Conservation (phyloP, 164 flowering plant genomes). For the Liquidambar formosana region DNA sequence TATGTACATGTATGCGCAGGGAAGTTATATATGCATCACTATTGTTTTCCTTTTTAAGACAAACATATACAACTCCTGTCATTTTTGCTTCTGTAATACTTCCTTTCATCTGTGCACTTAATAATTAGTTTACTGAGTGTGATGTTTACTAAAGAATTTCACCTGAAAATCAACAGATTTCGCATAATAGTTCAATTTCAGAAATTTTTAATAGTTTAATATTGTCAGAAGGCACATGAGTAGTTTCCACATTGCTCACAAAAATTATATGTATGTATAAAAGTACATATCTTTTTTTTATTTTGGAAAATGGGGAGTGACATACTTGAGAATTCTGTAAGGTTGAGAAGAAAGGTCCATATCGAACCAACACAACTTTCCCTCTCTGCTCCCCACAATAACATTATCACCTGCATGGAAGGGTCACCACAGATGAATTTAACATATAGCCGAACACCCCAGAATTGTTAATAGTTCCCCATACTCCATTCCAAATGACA, state of each 20-base stretch:
- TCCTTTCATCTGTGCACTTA: too few species aligned
- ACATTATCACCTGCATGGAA: constrained; percentile 84
- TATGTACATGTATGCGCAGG: not conserved
- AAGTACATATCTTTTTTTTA: not conserved
- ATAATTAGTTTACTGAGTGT: not conserved
- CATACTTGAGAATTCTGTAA: constrained; percentile 74
- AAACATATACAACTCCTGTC: too few species aligned
- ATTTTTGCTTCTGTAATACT: too few species aligned
- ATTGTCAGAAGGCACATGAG: too few species aligned
- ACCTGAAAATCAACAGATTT: not conserved
- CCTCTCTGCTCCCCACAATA: constrained; percentile 94
- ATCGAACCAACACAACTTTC: constrained; percentile 98
- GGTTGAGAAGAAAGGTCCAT: constrained; percentile 95
- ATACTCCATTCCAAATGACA: not conserved
- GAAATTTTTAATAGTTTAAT: not conserved
- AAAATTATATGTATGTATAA: too few species aligned
- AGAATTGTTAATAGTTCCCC: not conserved
- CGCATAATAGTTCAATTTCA: not conserved
- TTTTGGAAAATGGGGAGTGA: not conserved
- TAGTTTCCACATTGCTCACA: too few species aligned
- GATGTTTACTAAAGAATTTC: not conserved
- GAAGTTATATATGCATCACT: too few species aligned
- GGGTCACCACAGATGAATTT: not conserved
- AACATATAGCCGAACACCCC: not conserved
- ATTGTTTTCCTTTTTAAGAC: too few species aligned